Percentiles rank a stretch among this genome's conserved stretches.
These are phyloP conservation scores for Vicia villosa DNA, from an alignment of 306 rosid genomes.

Conservation along the genomic window DNA sequence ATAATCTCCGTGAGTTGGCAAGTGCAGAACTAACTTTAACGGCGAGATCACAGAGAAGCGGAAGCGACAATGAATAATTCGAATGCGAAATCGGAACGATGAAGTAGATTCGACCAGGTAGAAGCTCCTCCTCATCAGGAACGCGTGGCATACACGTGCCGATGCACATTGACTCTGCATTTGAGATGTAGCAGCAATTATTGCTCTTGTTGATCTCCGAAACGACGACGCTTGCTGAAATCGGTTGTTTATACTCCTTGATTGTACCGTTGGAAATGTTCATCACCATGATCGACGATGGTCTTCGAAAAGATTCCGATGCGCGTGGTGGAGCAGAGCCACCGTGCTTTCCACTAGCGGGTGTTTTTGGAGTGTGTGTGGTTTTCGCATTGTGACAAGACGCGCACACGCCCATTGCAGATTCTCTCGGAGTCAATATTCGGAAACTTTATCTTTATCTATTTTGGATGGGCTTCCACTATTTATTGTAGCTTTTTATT, in stretches of 20 bases:
- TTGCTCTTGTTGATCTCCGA: slow-evolving; percentile 41
- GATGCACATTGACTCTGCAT: slow-evolving; percentile 60
- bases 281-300: slow-evolving; percentile 52
- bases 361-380: background rate
- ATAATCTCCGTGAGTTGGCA: background rate
- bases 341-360: background rate
- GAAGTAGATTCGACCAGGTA: slow-evolving; percentile 73
- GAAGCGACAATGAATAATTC: slow-evolving; percentile 48
- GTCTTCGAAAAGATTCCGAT: slow-evolving; percentile 47
- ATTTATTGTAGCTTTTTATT: background rate
- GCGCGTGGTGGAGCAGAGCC: background rate
- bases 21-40: slow-evolving; percentile 62
- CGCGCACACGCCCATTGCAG: slow-evolving; percentile 61
- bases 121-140: slow-evolving; percentile 57
- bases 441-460: background rate
- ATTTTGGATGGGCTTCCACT: background rate
- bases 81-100: slow-evolving; percentile 56
- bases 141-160: slow-evolving; percentile 59
- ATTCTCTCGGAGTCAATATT: background rate
- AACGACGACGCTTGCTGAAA: slow-evolving; percentile 47
- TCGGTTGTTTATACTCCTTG: slow-evolving; percentile 51
- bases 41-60: slow-evolving; percentile 65
- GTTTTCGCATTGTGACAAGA: slow-evolving; percentile 39
- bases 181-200: slow-evolving; percentile 55
- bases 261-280: slow-evolving; percentile 46